Conservation (phyloP, 139 green algal genomes). For the Chlorella sp. region DNA sequence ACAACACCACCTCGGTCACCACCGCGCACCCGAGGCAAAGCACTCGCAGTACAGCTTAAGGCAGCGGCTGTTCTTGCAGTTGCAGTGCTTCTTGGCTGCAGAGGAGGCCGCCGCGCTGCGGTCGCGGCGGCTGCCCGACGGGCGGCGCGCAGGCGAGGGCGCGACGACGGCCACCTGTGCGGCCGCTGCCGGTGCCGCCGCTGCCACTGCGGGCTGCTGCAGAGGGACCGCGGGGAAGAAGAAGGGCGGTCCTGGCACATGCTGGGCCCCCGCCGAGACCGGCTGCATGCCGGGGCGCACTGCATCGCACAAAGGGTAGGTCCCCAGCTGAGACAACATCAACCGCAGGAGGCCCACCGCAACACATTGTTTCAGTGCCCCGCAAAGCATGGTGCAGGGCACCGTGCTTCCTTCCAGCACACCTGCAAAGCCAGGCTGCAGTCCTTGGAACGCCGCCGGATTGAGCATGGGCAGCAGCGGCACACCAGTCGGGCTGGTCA, state of each 20-base stretch:
- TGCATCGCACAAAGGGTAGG: no score
- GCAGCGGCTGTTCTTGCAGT: constrained; percentile 89
- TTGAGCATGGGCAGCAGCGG: no score
- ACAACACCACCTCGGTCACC: no score
- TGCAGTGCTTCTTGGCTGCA: constrained; percentile 60
- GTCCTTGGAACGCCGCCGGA: no score
- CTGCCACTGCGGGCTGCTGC: neutral
- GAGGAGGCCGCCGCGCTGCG: constrained; percentile 7
- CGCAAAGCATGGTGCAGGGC: no score
- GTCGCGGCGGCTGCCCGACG: neutral
- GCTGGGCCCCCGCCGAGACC: neutral
- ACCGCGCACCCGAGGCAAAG: constrained; percentile 74
- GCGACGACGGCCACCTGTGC: neutral
- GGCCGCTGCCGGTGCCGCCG: neutral
- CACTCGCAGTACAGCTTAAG: constrained; percentile 95
- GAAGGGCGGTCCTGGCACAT: neutral
- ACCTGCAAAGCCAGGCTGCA: no score
- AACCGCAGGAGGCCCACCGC: no score
- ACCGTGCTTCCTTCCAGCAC: no score
- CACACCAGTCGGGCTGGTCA: no score
- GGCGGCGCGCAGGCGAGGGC: neutral
- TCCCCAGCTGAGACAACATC: no score
- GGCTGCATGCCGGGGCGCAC: constrained; percentile 1
- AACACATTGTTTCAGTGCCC: no score
- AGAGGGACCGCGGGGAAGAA: constrained; percentile 10